Conservation (phyloP, 306 rosid species). For the Mucuna pruriens region DNA sequence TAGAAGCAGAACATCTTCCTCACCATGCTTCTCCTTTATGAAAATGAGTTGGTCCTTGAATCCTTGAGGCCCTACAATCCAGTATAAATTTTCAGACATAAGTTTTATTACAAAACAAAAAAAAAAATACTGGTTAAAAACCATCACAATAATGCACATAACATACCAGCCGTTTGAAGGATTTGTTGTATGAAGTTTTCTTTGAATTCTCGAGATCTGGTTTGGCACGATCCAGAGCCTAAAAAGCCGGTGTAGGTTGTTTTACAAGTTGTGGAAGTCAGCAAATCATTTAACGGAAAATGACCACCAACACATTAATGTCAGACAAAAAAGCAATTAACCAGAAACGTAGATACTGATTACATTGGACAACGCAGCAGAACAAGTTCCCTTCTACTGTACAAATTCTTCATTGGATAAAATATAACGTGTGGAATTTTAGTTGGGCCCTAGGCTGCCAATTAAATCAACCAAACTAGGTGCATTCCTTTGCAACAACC, state of each 20-base stretch:
- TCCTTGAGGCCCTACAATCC: slow-evolving; percentile 69
- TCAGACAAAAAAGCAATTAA: slow-evolving; percentile 16
- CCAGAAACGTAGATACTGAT: neutral
- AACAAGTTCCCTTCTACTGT: slow-evolving; percentile 16
- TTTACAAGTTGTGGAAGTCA: neutral
- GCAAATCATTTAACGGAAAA: slow-evolving; percentile 10
- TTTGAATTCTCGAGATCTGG: slow-evolving; percentile 59
- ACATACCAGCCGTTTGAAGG: slow-evolving; percentile 93
- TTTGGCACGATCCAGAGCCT: slow-evolving; percentile 92
- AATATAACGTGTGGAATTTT: slow-evolving; percentile 8
- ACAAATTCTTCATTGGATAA: slow-evolving; percentile 5
- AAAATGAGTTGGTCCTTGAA: slow-evolving; percentile 53
- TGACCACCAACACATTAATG: slow-evolving; percentile 8
- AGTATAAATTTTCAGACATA: slow-evolving; percentile 19
- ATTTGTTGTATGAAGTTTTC: slow-evolving; percentile 56
- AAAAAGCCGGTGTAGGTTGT: slow-evolving; percentile 25
- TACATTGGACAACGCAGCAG: slow-evolving; percentile 28
- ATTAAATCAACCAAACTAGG: neutral
- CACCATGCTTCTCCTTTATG: slow-evolving; percentile 42
- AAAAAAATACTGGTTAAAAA: slow-evolving; percentile 31
- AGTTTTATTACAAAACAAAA: slow-evolving; percentile 21
- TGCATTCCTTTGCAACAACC: slow-evolving; percentile 24
- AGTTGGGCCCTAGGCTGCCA: slow-evolving; percentile 10
- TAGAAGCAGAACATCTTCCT: slow-evolving; percentile 36
- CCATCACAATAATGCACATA: slow-evolving; percentile 19